Percentiles rank a stretch among this genome's conserved stretches.
These are phyloP conservation scores for Bisporella sp. DNA, from an alignment of 2,329 filamentous ascomycete species.

Conservation along the genomic window DNA sequence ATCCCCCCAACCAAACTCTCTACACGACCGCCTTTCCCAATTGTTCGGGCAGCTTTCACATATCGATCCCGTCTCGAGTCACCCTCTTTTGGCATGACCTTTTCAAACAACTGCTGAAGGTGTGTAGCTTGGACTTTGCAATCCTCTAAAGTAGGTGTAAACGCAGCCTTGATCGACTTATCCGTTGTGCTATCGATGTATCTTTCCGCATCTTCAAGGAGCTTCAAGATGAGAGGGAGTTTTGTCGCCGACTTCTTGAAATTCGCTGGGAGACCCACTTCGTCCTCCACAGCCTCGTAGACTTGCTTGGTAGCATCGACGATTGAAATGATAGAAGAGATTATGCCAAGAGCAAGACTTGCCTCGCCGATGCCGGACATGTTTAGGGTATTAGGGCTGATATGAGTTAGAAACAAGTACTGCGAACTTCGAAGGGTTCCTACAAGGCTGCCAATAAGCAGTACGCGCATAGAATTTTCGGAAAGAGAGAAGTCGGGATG, in stretches of 20 bases:
- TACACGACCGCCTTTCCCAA: slow-evolving; percentile 11
- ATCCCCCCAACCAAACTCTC: slow-evolving; percentile 8
- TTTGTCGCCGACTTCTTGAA: slow-evolving; percentile 8
- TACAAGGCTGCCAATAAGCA: neutral
- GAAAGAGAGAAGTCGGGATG: neutral
- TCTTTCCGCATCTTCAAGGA: slow-evolving; percentile 6
- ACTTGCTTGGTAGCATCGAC: slow-evolving; percentile 8
- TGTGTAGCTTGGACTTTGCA: slow-evolving; percentile 7
- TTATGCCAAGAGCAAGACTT: slow-evolving; percentile 11
- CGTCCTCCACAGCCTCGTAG: slow-evolving; percentile 9
- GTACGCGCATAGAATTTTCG: neutral
- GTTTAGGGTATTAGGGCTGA: neutral
- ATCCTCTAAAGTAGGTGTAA: slow-evolving; percentile 7
- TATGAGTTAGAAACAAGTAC: neutral
- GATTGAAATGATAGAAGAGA: slow-evolving; percentile 13
- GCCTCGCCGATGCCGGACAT: slow-evolving; percentile 13
- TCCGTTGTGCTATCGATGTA: slow-evolving; percentile 3
- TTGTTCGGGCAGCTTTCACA: slow-evolving; percentile 8
- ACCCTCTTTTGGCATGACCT: slow-evolving; percentile 8
- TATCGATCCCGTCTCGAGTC: slow-evolving; percentile 10
- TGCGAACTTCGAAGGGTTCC: neutral
- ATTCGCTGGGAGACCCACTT: slow-evolving; percentile 7
- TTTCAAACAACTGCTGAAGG: slow-evolving; percentile 9
- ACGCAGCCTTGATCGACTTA: slow-evolving; percentile 5
- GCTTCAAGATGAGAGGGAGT: slow-evolving; percentile 8